Evolutionary conservation across 257 asterid species (phyloP).

Genomic region (Anisodus tanguticus): DNA sequence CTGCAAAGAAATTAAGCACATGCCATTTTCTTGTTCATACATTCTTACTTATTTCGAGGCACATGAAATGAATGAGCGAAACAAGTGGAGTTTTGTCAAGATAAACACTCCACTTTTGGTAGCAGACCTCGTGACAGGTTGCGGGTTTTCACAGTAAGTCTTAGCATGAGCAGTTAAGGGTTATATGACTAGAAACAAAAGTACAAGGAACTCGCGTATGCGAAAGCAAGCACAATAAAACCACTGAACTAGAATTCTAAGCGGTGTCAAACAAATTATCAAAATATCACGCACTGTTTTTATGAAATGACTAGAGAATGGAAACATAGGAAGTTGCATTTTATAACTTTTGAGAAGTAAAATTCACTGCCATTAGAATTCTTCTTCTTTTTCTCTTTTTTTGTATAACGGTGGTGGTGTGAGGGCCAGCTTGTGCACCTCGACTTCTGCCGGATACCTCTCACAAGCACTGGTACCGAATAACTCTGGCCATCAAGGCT

Average conservation of each 20-base stretch:
- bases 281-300: background rate
- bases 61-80: background rate
- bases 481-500: background rate
- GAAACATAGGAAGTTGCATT: background rate
- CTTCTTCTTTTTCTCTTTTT: background rate
- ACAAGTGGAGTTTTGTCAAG: background rate
- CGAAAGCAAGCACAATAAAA: background rate
- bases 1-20: background rate
- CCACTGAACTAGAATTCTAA: background rate
- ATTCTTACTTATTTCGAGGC: background rate
- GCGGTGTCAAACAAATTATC: background rate
- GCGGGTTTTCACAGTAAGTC: conserved; percentile 13
- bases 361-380: conserved; percentile 8
- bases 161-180: conserved; percentile 3
- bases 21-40: background rate
- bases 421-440: background rate
- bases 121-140: background rate
- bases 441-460: background rate
- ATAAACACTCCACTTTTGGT: background rate
- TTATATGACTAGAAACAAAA: background rate
- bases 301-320: background rate
- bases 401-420: background rate
- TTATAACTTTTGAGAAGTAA: background rate
- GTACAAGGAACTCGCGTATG: background rate
- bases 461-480: background rate